phyloP scores from a whole-genome alignment of 441 rosid species.

The Syzygium malaccense region DNA sequence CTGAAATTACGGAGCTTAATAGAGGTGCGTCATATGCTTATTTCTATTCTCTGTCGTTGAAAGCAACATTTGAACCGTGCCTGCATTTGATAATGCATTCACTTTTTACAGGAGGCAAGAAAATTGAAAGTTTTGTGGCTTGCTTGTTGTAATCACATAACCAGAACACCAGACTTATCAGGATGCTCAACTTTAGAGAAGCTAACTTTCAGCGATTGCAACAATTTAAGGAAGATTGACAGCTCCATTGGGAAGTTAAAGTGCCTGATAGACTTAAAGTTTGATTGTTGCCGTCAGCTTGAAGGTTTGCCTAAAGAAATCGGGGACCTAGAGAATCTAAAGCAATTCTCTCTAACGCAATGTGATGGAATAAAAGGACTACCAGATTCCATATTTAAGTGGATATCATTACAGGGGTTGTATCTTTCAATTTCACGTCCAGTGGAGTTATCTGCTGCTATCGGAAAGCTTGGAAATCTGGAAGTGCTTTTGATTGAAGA shows the following conservation, averaged over 20 bases:
- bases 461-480: fast-evolving
- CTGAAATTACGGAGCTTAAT: fast-evolving
- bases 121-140: background rate
- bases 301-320: background rate
- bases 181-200: background rate
- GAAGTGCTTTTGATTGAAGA: fast-evolving
- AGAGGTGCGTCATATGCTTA: background rate
- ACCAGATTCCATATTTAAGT: too few species aligned
- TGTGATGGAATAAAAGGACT: too few species aligned
- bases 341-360: fast-evolving
- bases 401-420: too few species aligned
- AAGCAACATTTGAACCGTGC: too few species aligned
- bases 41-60: background rate
- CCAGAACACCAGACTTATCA: background rate
- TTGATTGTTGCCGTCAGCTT: fast-evolving
- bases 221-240: fast-evolving
- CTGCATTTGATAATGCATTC: too few species aligned
- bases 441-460: too few species aligned
- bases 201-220: fast-evolving
- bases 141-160: fast-evolving
- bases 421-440: fast-evolving
- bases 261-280: fast-evolving
- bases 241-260: background rate
- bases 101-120: background rate
- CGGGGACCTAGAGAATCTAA: background rate